Evolutionary conservation across 768 basidiomycete species (phyloP), one percentile per base, ranked within the genome.

Genomic region (Mrakia gelida): DNA sequence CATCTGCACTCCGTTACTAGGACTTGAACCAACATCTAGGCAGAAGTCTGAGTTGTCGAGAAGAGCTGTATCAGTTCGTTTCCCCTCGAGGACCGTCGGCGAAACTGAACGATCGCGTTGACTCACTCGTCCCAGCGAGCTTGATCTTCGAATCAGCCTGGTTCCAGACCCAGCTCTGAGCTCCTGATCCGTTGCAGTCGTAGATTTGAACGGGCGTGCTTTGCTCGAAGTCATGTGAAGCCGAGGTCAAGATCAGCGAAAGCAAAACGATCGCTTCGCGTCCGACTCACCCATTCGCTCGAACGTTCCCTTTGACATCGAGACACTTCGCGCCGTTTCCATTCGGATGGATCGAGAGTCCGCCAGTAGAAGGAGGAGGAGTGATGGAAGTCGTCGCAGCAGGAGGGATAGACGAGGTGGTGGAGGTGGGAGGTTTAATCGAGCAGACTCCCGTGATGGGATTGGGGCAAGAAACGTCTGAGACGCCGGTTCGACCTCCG

Each of bases 201-300:
- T 73, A 73, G 52, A 73, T 28, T 45, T 73, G 71, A 11, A 73
- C 56, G 16, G 71, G 71, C 10, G 52, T 73, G 8, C 71, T 61
- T 7, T 28, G n/a, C 15, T 6, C 18, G 21, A 71, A 38, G 21
- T 45, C 8, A 45, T 15, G 45, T 2, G 30, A 11, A 2, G n/a
- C 2, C 52, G 52, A 54, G 4, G 52, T 9, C 38, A 23, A 34
- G 34, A 30, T 32, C n/a, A 65, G 63, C 32, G 63, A 32, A 6
- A 65, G 32, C 8, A 8, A 26, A 11, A 13, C 34, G 32, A 10
- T 18, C 30, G 4, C 28, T 2, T 63, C 59, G 30, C 62, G 18
- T 18, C 18, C 16, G 34, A 70, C 67, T 70, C 26, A 70, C 67
- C 67, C 67, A 26, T 70, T 70, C 41, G 16, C 67, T n/a, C 67